A percentile compares a stretch with the other conserved stretches of the same genome.
phyloP scores from a whole-genome alignment of 2,329 filamentous ascomycete genomes.

The Exophiala phaeomuriformis region DNA sequence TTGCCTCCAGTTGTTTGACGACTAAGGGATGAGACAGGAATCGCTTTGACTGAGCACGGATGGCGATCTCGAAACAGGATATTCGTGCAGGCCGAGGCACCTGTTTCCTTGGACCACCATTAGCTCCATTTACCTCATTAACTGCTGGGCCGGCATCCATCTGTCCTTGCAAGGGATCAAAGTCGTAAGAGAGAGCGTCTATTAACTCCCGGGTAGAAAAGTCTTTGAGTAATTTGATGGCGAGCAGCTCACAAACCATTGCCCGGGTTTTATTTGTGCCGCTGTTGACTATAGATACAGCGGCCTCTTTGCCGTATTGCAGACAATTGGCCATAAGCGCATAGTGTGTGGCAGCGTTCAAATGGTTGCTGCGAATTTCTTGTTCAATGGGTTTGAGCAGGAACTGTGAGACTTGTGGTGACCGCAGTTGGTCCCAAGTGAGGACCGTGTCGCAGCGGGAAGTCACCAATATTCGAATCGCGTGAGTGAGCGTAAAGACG shows the following conservation, averaged over 20 bases:
- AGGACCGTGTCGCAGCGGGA: slow-evolving; percentile 84
- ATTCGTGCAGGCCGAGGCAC: slow-evolving; percentile 62
- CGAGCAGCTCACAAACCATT: slow-evolving; percentile 81
- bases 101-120: slow-evolving; percentile 26
- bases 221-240: slow-evolving; percentile 82
- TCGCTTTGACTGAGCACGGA: slow-evolving; percentile 83
- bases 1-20: slow-evolving; percentile 89
- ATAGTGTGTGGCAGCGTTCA: slow-evolving; percentile 79
- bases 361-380: slow-evolving; percentile 73
- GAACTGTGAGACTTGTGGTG: slow-evolving; percentile 94
- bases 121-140: slow-evolving; percentile 28
- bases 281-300: slow-evolving; percentile 72
- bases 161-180: slow-evolving; percentile 81
- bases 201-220: slow-evolving; percentile 85
- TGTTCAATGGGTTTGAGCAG: slow-evolving; percentile 92
- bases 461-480: slow-evolving; percentile 76
- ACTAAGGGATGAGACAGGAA: slow-evolving; percentile 88
- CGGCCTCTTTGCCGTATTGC: slow-evolving; percentile 83
- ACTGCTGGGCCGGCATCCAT: slow-evolving; percentile 39
- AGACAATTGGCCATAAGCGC: slow-evolving; percentile 88
- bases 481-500: slow-evolving; percentile 83
- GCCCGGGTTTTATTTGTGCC: slow-evolving; percentile 78
- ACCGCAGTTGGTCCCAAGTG: slow-evolving; percentile 89
- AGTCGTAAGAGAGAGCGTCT: slow-evolving; percentile 90
- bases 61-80: slow-evolving; percentile 86